Percentiles rank a stretch among this genome's conserved stretches.
Conservation (phyloP, 2,329 filamentous ascomycete species). For the Neonectria hederae region DNA sequence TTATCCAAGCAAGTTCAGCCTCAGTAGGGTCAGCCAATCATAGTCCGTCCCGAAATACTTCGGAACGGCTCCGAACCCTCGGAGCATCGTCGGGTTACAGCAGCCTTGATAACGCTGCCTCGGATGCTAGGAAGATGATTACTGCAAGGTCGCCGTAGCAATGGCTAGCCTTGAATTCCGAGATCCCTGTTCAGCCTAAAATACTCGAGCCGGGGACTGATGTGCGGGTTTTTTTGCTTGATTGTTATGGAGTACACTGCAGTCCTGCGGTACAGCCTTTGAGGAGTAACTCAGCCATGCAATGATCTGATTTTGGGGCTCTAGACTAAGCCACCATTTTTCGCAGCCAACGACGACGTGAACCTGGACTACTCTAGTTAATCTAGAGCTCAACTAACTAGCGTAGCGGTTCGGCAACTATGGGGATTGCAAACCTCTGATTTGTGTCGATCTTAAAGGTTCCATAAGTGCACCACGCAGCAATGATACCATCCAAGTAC, state of each 20-base stretch:
- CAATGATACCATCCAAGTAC: slow-evolving; percentile 44
- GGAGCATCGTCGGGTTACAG: background rate
- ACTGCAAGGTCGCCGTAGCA: background rate
- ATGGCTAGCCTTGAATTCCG: background rate
- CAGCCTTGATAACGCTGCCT: background rate
- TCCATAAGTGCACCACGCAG: slow-evolving; percentile 43
- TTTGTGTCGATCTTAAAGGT: slow-evolving; percentile 36
- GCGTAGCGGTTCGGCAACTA: too few species aligned
- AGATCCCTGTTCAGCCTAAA: background rate
- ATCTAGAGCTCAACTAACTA: too few species aligned
- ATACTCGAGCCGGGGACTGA: background rate
- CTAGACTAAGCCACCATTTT: background rate
- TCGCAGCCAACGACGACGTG: background rate
- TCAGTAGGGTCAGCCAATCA: background rate
- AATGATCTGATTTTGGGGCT: too few species aligned
- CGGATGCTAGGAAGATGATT: background rate
- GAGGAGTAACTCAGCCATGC: too few species aligned
- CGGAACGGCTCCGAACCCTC: background rate
- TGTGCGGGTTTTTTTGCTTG: background rate
- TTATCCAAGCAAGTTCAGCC: background rate
- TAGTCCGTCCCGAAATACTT: background rate
- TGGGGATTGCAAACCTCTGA: too few species aligned
- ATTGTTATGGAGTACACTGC: too few species aligned
- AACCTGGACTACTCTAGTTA: too few species aligned
- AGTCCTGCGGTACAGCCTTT: background rate